Conservation (phyloP, 768 basidiomycete genomes). For the Agaricus sinodeliciosus region DNA sequence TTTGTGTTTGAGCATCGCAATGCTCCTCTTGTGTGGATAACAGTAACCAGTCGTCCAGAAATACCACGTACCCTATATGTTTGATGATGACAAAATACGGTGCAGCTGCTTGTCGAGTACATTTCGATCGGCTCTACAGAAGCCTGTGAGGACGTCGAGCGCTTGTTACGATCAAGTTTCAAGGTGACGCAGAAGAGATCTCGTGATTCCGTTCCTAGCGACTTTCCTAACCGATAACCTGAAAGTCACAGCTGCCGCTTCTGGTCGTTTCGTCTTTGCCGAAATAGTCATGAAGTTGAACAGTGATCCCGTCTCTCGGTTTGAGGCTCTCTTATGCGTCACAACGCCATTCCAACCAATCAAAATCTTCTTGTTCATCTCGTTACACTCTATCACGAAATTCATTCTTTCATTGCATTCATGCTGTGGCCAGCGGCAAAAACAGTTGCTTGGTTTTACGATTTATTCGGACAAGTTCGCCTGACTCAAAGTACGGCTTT, state of each 20-base stretch:
- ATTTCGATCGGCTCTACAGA: neutral
- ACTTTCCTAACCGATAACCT: neutral
- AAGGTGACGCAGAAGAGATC: neutral
- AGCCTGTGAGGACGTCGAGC: neutral
- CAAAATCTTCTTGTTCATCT: no score
- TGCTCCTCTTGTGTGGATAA: neutral
- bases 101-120: neutral
- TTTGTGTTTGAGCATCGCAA: neutral
- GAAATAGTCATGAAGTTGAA: neutral
- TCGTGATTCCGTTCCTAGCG: neutral
- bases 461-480: no score
- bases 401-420: no score
- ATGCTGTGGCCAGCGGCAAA: no score
- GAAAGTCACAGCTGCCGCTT: neutral
- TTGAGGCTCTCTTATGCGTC: neutral
- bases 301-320: neutral
- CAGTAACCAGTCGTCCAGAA: neutral
- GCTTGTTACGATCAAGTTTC: neutral
- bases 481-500: no score
- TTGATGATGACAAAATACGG: neutral
- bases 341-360: neutral
- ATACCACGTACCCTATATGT: neutral
- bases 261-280: neutral
- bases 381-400: no score
- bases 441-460: no score